phyloP scores from a whole-genome alignment of 164 flowering plant species.

The Sextonia rubra region DNA sequence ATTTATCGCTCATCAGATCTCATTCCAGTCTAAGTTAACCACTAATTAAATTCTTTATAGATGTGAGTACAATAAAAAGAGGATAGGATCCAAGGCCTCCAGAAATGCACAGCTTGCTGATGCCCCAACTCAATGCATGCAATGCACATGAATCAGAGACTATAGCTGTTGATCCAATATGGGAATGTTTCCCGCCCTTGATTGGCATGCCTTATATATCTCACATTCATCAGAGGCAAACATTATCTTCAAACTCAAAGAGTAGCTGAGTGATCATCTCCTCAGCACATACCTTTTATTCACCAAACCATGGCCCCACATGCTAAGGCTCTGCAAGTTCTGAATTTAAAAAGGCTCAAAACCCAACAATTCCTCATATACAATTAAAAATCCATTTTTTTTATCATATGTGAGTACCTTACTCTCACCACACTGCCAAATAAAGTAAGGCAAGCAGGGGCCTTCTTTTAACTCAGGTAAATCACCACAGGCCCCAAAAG shows the following conservation, averaged over 20 bases:
- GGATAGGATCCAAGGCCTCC: neutral
- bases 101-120: neutral
- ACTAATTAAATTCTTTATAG: too few relatives aligned
- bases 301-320: neutral
- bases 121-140: neutral
- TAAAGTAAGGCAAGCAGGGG: conserved; percentile 61
- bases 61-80: neutral
- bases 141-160: neutral
- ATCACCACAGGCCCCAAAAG: conserved; percentile 80
- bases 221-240: neutral
- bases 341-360: neutral
- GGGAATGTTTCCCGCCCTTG: neutral
- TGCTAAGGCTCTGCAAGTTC: neutral
- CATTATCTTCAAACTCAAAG: neutral
- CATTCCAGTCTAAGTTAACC: neutral
- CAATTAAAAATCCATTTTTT: neutral
- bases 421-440: conserved; percentile 87
- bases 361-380: neutral
- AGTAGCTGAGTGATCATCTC: neutral
- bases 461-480: conserved; percentile 35
- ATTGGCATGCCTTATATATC: neutral
- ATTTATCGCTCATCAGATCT: neutral
- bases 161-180: neutral
- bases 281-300: neutral
- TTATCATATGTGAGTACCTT: conserved; percentile 38